Conservation (phyloP, 495 filamentous ascomycete species). For the Pyrenopolyporus hunteri region DNA sequence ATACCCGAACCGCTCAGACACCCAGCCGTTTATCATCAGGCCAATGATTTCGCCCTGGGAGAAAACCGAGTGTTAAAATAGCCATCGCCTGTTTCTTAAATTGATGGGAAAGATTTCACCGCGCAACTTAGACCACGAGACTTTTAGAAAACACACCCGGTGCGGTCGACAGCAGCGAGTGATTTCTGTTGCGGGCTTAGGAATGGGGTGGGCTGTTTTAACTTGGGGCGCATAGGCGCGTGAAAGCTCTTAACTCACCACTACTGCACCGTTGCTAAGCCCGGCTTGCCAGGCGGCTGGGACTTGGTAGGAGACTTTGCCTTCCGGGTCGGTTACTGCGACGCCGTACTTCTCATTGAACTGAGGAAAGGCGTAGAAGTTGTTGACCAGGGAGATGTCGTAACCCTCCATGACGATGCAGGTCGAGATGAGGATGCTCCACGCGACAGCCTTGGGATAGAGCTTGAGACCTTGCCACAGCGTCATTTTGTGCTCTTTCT, state of each 20-base stretch:
- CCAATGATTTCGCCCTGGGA: constrained; percentile 75
- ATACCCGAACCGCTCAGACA: constrained; percentile 78
- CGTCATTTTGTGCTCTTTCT: constrained; percentile 63
- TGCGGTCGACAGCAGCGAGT: not conserved
- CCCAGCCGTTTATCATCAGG: constrained; percentile 75
- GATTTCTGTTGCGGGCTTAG: not conserved
- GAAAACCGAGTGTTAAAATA: constrained; percentile 8
- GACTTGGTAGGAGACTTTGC: constrained; percentile 65
- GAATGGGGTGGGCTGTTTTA: not conserved
- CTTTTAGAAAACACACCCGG: not conserved
- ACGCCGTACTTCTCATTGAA: constrained; percentile 77
- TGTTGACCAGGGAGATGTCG: constrained; percentile 64
- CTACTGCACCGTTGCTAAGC: constrained; percentile 63
- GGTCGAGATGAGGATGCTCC: constrained; percentile 66
- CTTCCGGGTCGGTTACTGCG: constrained; percentile 50
- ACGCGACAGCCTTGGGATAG: constrained; percentile 63
- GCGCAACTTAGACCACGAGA: not conserved
- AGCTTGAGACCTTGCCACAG: constrained; percentile 57
- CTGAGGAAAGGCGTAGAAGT: constrained; percentile 62
- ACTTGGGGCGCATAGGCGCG: not conserved
- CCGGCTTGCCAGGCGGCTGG: constrained; percentile 78
- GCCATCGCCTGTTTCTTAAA: not conserved
- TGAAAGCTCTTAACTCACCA: constrained; percentile 47
- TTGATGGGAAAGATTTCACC: not conserved
- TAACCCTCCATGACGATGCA: constrained; percentile 72